Evolutionary conservation across 768 basidiomycete species (phyloP).

Genomic region (Boletus pseudopeckii): DNA sequence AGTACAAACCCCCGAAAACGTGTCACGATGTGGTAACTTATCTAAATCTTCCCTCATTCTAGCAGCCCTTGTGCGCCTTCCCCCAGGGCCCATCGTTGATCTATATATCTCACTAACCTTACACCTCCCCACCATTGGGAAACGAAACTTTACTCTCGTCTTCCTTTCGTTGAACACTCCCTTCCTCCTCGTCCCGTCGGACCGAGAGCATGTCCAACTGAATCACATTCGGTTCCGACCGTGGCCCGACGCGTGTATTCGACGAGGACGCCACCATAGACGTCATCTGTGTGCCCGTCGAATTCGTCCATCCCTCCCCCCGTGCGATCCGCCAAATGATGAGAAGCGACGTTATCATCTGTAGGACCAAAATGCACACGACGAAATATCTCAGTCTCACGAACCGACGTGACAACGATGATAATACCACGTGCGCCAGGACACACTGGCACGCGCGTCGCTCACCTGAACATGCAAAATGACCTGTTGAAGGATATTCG

Average conservation of each 20-base stretch:
- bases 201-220: not conserved
- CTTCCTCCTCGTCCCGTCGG: not conserved
- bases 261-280: not conserved
- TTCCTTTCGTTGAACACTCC: not conserved
- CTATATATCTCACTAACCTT: too few species aligned
- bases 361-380: not conserved
- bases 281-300: not conserved
- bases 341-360: conserved; percentile 39
- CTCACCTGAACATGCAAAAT: conserved; percentile 8
- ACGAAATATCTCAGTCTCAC: not conserved
- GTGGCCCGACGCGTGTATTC: not conserved
- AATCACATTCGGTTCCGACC: not conserved
- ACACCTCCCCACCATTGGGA: too few species aligned
- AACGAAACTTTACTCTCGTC: not conserved
- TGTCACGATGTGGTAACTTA: too few species aligned
- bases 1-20: too few species aligned
- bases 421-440: not conserved
- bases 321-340: conserved; percentile 39
- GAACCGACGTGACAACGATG: not conserved
- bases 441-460: not conserved
- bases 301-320: conserved; percentile 32
- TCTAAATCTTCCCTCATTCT: too few species aligned
- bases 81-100: too few species aligned
- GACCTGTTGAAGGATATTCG: conserved; percentile 36
- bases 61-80: too few species aligned